phyloP scores from a whole-genome alignment of 2,329 filamentous ascomycete genomes.

The Coniochaeta ligniaria region DNA sequence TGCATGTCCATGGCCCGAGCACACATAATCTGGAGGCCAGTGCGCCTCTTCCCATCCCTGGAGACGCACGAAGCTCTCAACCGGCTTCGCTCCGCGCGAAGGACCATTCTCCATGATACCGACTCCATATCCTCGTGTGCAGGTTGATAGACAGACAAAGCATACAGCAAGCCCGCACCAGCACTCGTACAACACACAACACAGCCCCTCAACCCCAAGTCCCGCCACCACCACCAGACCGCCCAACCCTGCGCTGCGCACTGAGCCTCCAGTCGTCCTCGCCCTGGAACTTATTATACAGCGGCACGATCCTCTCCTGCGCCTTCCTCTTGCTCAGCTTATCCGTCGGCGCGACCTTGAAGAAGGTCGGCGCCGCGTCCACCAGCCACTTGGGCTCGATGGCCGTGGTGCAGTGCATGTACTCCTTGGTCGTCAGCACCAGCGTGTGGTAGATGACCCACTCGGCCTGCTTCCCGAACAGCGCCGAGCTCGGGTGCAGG shows the following conservation, averaged over 20 bases:
- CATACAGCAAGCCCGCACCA: background rate
- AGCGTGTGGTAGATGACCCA: constrained; percentile 92
- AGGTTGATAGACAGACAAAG: background rate
- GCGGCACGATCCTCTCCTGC: constrained; percentile 87
- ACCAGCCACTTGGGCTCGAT: constrained; percentile 95
- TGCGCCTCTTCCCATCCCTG: background rate
- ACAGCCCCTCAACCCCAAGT: constrained; percentile 68
- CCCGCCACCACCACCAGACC: constrained; percentile 76
- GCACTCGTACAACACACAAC: background rate
- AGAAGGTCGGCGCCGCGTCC: constrained; percentile 96
- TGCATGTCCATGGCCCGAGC: background rate
- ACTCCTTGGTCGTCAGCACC: constrained; percentile 92
- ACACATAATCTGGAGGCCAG: background rate
- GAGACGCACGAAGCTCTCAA: background rate
- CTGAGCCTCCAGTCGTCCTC: constrained; percentile 95
- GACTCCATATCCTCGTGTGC: background rate
- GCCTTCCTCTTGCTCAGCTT: constrained; percentile 84
- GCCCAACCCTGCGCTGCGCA: constrained; percentile 76
- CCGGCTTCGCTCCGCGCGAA: background rate
- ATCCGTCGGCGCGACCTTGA: constrained; percentile 90
- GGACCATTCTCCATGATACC: background rate
- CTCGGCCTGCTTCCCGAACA: constrained; percentile 94
- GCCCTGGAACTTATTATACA: constrained; percentile 86
- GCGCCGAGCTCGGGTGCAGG: constrained; percentile 81
- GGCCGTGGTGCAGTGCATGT: constrained; percentile 89